These are phyloP conservation scores for Pogostemon cablin DNA, from an alignment of 257 asterid species.

Conservation along the genomic window DNA sequence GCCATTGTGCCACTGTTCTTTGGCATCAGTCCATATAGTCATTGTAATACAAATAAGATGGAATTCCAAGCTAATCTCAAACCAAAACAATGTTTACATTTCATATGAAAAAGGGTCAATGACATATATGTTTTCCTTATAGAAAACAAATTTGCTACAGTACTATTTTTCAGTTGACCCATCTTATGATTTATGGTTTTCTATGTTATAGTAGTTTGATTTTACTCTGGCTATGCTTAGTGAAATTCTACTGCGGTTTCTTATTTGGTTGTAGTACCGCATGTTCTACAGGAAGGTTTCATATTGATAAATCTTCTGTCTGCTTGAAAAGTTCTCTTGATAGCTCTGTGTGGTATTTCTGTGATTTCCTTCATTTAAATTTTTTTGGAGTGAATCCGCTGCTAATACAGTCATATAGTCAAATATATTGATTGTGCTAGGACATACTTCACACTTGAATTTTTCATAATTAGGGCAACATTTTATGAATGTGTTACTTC, in stretches of 20 bases:
- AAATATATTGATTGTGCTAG: neutral
- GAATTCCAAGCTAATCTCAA: neutral
- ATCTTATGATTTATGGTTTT: neutral
- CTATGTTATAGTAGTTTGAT: neutral
- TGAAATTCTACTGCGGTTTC: neutral
- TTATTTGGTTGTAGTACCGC: neutral
- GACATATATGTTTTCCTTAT: neutral
- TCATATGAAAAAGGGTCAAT: conserved; percentile 1
- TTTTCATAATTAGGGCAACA: conserved; percentile 13
- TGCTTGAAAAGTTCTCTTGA: neutral
- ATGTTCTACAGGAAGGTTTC: neutral
- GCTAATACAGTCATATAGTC: conserved; percentile 6
- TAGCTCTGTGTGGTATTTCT: neutral
- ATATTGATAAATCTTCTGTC: neutral
- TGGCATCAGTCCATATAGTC: neutral
- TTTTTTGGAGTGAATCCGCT: neutral
- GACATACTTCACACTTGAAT: neutral
- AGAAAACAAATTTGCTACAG: neutral
- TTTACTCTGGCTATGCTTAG: neutral
- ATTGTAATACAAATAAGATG: neutral
- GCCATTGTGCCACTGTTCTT: neutral
- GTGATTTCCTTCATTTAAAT: no score
- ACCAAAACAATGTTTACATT: neutral
- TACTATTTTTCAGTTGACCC: neutral
- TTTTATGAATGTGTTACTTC: conserved; percentile 20